Base-by-base conservation (phyloP, 73 alveolate species). In the Urostyla sp. region DNA sequence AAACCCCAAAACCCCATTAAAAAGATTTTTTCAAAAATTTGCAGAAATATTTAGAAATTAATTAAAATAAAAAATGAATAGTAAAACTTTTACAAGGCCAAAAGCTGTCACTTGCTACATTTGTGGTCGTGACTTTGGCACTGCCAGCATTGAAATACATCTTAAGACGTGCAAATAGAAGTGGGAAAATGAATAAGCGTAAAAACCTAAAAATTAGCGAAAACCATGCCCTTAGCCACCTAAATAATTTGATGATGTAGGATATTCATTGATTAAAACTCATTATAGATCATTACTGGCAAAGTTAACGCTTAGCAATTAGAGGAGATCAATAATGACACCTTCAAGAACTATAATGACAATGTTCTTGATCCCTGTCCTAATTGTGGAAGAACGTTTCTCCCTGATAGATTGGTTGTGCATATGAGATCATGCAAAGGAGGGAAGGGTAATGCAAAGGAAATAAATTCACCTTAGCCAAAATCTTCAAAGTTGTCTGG, bases 81-180 rank as follows among this genome's bases (percentile, higher is more conserved):
- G 72, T 24, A 27, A 55, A 6, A 6, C 48, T 3, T 13, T 21
- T 23, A 27, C 45, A 8, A 13, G 13, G 6, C 28, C 13, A 3
- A 5, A 3, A 7, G 21, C 21, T 27, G n/a, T n/a, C n/a, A n/a
- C n/a, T n/a, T n/a, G n/a, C n/a, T n/a, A n/a, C n/a, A n/a, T 6
- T 5, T 24, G 92, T 66, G 95, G 95, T 50, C 49, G 91, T 46
- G 92, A 89, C 58, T 94, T 80, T 84, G 96, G 96, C 28, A 84
- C 96, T 11, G 80, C 88, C 66, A 82, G 95, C 40, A 48, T 94
- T 18, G 87, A 80, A 40, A 90, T 93, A 44, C 98, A 90, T 84
- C 61, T 87, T 43, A 93, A 87, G 51, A 67, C 93, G 11, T 93
- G 98, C 46, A 73, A 77, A 59, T 80, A 90, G 80, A 93, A 91